Percentiles rank a stretch among this genome's conserved stretches.
phyloP scores from a whole-genome alignment of 768 basidiomycete species.

The Serendipita indica region DNA sequence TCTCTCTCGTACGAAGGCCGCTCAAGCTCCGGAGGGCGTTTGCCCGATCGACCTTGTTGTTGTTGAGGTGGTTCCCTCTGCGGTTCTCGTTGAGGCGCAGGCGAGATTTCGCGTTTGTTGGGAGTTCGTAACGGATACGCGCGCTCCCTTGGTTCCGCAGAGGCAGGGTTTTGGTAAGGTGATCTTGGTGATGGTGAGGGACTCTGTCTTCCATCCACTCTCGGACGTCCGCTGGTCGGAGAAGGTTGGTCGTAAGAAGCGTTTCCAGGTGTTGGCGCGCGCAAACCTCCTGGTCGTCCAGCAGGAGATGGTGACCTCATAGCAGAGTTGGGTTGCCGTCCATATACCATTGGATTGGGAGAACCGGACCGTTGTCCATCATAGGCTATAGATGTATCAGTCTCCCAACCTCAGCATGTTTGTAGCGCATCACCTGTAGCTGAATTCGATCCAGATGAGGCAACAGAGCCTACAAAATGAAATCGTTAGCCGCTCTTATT shows the following conservation, averaged over 20 bases:
- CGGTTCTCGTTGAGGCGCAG: background rate
- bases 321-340: background rate
- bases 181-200: conserved; percentile 5
- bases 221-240: background rate
- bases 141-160: background rate
- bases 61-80: background rate
- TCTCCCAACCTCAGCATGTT: background rate
- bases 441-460: too few relatives aligned
- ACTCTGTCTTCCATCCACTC: background rate
- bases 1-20: background rate
- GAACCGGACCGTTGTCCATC: background rate
- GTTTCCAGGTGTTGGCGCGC: background rate
- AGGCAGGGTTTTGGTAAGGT: background rate
- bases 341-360: background rate
- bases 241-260: background rate
- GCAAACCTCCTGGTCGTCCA: background rate
- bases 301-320: background rate
- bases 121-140: background rate
- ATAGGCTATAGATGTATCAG: background rate
- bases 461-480: too few relatives aligned
- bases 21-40: background rate
- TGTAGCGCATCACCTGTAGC: too few relatives aligned
- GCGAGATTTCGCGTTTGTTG: background rate
- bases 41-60: background rate
- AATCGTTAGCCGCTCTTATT: too few relatives aligned